Conservation (phyloP, 805 yeast species). For the Candida endomychidarum region DNA sequence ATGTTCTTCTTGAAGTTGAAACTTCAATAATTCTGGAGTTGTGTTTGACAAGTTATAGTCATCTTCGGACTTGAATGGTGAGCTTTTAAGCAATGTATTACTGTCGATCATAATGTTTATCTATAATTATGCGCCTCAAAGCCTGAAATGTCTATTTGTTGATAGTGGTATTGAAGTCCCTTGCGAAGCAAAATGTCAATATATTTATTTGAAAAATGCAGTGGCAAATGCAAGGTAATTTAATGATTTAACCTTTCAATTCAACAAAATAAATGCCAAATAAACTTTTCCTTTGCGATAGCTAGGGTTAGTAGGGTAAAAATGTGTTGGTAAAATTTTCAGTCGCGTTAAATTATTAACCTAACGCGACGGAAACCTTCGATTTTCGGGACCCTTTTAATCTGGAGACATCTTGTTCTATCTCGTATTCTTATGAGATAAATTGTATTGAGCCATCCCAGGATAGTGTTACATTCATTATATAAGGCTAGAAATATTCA, state of each 20-base stretch:
- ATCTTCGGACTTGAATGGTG: constrained; percentile 32
- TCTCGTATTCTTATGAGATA: no score
- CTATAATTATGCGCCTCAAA: not conserved
- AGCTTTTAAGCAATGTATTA: constrained; percentile 34
- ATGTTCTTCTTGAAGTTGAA: constrained; percentile 43
- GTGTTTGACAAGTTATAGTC: constrained; percentile 38
- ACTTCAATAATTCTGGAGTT: constrained; percentile 43
- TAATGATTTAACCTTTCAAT: no score
- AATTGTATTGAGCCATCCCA: no score
- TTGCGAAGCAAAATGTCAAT: no score
- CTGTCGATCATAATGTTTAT: constrained; percentile 33
- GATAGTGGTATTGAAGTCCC: no score
- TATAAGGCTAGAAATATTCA: no score
- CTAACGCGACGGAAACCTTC: constrained; percentile 1
- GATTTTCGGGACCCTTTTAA: not conserved
- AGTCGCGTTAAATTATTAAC: not conserved
- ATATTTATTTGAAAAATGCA: no score
- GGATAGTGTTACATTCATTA: no score
- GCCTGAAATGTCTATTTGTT: not conserved
- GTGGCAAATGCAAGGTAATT: no score
- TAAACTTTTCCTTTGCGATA: not conserved
- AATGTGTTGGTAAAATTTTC: constrained; percentile 4
- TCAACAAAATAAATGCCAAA: no score
- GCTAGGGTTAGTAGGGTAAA: not conserved
- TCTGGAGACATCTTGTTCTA: not conserved